Conservation (phyloP, 441 rosid species). For the Brassica hybrid region DNA sequence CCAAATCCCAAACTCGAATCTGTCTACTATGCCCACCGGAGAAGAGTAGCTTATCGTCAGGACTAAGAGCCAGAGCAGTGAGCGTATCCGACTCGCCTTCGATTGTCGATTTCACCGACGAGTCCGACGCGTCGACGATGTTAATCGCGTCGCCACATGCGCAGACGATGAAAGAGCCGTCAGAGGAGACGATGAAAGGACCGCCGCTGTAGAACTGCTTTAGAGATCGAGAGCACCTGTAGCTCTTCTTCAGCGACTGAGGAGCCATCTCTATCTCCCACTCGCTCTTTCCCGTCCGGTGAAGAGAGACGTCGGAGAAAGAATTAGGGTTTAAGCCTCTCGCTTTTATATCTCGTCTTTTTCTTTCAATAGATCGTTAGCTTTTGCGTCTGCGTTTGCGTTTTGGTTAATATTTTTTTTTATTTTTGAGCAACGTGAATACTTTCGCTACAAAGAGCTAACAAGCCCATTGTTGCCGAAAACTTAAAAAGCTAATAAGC, state of each 20-base stretch:
- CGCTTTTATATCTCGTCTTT: too few species aligned
- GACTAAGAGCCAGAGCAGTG: slow-evolving; percentile 83
- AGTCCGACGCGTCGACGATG: slow-evolving; percentile 65
- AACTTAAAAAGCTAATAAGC: too few species aligned
- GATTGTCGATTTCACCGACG: slow-evolving; percentile 62
- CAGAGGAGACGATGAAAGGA: slow-evolving; percentile 76
- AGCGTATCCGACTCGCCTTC: slow-evolving; percentile 74
- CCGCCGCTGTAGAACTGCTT: slow-evolving; percentile 93
- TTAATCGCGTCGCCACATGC: slow-evolving; percentile 76
- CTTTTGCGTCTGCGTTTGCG: not conserved
- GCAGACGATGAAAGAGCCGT: slow-evolving; percentile 80
- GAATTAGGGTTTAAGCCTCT: too few species aligned
- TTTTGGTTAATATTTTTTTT: slow-evolving; percentile 33
- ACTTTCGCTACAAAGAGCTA: too few species aligned
- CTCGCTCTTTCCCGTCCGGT: too few species aligned
- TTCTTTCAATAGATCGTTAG: not conserved
- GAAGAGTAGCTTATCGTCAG: slow-evolving; percentile 78
- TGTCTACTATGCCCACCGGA: slow-evolving; percentile 87
- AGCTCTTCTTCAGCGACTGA: slow-evolving; percentile 66
- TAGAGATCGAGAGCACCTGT: slow-evolving; percentile 66
- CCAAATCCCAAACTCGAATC: slow-evolving; percentile 89
- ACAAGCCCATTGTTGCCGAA: too few species aligned
- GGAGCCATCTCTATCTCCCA: too few species aligned
- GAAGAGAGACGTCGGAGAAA: too few species aligned
- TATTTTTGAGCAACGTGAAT: too few species aligned